These are phyloP conservation scores for Rhizopogon vinicolor DNA, from an alignment of 768 basidiomycete genomes.

Conservation along the genomic window DNA sequence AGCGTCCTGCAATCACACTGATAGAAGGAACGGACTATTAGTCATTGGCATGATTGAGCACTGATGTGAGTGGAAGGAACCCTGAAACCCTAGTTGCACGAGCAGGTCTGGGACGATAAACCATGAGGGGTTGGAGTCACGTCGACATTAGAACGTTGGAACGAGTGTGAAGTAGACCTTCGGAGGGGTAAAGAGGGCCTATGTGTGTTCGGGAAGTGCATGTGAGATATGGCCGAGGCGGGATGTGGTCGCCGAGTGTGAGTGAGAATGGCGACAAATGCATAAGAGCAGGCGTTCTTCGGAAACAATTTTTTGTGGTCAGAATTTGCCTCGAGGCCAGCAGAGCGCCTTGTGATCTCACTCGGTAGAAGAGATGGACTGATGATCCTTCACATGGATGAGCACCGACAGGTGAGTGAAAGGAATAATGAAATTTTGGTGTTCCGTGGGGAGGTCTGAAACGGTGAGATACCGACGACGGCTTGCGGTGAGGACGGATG, in stretches of 20 bases:
- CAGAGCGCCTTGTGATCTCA: background rate
- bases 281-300: background rate
- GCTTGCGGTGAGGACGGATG: background rate
- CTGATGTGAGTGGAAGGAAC: too few species aligned
- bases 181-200: background rate
- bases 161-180: background rate
- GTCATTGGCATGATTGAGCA: too few species aligned
- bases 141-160: background rate
- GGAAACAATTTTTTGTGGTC: background rate
- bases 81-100: too few species aligned
- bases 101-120: too few species aligned
- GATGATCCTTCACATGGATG: background rate
- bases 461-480: too few species aligned
- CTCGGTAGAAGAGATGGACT: background rate
- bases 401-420: background rate
- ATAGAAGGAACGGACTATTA: too few species aligned
- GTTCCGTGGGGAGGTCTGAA: background rate
- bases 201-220: background rate
- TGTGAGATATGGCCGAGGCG: background rate
- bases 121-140: too few species aligned
- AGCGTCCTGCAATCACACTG: too few species aligned
- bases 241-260: background rate
- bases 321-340: background rate
- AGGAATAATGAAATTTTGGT: background rate
- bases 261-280: background rate